Conservation (phyloP, 805 yeast genomes). For the Kluyveromyces aestuarii region DNA sequence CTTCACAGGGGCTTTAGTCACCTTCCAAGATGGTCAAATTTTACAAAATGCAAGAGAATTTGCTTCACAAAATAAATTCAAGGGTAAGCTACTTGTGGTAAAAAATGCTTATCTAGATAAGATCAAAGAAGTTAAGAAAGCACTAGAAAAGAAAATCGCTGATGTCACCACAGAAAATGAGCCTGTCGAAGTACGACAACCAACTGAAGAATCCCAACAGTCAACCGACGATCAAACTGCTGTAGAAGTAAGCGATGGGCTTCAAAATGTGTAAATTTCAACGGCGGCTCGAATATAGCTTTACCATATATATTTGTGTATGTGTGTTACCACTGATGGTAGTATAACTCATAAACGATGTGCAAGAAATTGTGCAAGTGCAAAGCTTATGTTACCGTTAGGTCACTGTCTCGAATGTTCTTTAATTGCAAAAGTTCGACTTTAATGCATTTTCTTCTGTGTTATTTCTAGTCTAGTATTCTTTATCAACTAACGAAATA, state of each 20-base stretch:
- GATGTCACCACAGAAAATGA: background rate
- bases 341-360: too few species aligned
- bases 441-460: too few species aligned
- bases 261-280: background rate
- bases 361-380: too few species aligned
- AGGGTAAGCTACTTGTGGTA: conserved; percentile 30
- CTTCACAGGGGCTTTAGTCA: conserved; percentile 43
- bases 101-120: conserved; percentile 35
- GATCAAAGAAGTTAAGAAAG: conserved; percentile 35
- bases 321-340: too few species aligned
- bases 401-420: too few species aligned
- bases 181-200: background rate
- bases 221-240: background rate
- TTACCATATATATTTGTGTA: too few species aligned
- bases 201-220: background rate
- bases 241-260: background rate
- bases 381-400: too few species aligned
- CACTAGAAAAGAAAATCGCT: conserved; percentile 22
- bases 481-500: too few species aligned
- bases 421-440: too few species aligned
- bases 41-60: conserved; percentile 35
- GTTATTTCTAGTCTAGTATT: too few species aligned
- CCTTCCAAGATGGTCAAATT: conserved; percentile 35
- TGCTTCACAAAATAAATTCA: conserved; percentile 31
- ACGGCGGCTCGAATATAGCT: background rate